Conservation (phyloP, 1,284 basidiomycete genomes). For the Coniferiporia weirii region DNA sequence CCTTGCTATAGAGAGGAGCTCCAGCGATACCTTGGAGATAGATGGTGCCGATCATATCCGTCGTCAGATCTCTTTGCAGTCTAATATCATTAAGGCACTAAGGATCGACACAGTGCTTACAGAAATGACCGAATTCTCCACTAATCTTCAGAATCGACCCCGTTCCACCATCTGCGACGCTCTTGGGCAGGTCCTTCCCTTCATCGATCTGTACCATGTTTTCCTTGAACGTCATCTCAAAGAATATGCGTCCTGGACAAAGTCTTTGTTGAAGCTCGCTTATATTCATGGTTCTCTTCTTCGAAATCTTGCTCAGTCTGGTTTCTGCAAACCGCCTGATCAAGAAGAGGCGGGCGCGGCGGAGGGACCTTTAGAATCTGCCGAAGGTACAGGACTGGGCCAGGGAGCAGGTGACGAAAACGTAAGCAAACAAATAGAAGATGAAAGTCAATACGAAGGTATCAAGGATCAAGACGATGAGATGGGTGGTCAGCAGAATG, state of each 20-base stretch:
- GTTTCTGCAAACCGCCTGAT: conserved; percentile 90
- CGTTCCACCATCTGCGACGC: background rate
- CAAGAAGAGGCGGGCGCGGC: conserved; percentile 45
- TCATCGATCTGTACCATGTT: conserved; percentile 54
- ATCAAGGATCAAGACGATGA: conserved; percentile 64
- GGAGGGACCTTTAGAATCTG: conserved; percentile 47
- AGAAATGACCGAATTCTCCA: conserved; percentile 24
- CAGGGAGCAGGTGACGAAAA: conserved; percentile 82
- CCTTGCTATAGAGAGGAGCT: background rate
- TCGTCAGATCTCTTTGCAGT: background rate
- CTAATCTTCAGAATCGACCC: background rate
- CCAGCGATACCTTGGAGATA: background rate
- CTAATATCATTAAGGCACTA: background rate
- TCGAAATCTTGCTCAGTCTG: conserved; percentile 73
- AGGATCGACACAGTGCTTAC: conserved; percentile 32
- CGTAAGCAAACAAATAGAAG: conserved; percentile 88
- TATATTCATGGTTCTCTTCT: conserved; percentile 76
- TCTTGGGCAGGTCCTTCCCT: conserved; percentile 52
- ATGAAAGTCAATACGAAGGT: conserved; percentile 96
- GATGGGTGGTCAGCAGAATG: conserved; percentile 57
- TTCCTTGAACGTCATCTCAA: conserved; percentile 52
- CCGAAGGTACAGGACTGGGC: conserved; percentile 81
- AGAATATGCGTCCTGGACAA: conserved; percentile 61
- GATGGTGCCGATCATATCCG: conserved; percentile 4
- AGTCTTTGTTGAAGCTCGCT: conserved; percentile 79